phyloP scores from a whole-genome alignment of 495 filamentous ascomycete genomes.

The Bombardia bombarda region DNA sequence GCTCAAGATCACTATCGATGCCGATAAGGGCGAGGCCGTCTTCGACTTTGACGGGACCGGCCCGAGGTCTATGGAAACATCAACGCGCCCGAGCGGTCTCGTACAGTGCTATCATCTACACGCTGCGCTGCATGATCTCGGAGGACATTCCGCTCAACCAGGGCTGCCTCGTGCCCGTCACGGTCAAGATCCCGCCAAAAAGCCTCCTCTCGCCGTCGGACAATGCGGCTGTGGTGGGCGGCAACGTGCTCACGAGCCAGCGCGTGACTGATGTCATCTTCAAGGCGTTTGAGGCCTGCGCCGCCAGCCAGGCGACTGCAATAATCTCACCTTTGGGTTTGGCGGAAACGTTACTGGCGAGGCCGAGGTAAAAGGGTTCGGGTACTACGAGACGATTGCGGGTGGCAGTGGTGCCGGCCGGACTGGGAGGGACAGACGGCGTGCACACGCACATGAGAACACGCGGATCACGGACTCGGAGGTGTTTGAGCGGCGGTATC shows the following conservation, averaged over 20 bases:
- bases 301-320: constrained; percentile 86
- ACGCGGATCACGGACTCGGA: constrained; percentile 95
- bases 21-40: constrained; percentile 71
- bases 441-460: constrained; percentile 95
- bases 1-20: constrained; percentile 77
- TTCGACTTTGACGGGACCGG: constrained; percentile 93
- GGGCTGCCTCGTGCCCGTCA: constrained; percentile 83
- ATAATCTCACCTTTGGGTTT: constrained; percentile 81
- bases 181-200: constrained; percentile 72
- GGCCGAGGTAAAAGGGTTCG: constrained; percentile 64
- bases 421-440: constrained; percentile 79
- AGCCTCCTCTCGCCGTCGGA: constrained; percentile 82
- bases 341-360: constrained; percentile 67
- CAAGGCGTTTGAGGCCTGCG: constrained; percentile 82
- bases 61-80: constrained; percentile 87
- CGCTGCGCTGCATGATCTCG: constrained; percentile 82
- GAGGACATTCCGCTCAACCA: constrained; percentile 96
- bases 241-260: constrained; percentile 87
- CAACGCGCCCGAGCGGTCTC: constrained; percentile 94
- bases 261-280: constrained; percentile 93
- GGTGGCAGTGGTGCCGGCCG: constrained; percentile 85
- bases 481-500: constrained; percentile 92
- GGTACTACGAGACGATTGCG: constrained; percentile 97
- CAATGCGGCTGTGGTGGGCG: constrained; percentile 87
- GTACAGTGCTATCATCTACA: constrained; percentile 95